A percentile compares a stretch with the other conserved stretches of the same genome.
phyloP scores from a whole-genome alignment of 208 protist species.

The Trypanosoma rangeli region DNA sequence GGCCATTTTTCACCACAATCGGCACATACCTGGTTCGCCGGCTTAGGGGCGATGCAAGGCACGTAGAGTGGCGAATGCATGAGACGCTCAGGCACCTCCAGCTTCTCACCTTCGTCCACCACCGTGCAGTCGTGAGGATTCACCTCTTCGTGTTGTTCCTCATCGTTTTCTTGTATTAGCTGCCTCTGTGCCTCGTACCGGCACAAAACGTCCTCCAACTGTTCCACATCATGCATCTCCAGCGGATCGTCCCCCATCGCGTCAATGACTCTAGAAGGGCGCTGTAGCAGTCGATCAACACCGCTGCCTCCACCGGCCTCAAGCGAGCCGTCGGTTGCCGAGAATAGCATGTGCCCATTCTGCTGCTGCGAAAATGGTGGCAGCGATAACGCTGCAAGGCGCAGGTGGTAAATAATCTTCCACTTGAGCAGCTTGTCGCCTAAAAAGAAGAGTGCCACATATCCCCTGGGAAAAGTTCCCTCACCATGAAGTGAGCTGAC shows the following conservation, averaged over 20 bases:
- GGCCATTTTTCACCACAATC: slow-evolving; percentile 61
- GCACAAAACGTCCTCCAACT: slow-evolving; percentile 53
- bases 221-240: slow-evolving; percentile 56
- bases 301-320: not conserved
- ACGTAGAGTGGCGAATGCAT: slow-evolving; percentile 46
- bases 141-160: not conserved
- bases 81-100: slow-evolving; percentile 28
- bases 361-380: not conserved
- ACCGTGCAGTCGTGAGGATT: not conserved
- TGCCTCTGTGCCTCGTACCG: slow-evolving; percentile 33
- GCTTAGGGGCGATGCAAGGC: slow-evolving; percentile 32
- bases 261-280: slow-evolving; percentile 10
- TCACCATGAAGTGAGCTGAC: not conserved
- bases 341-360: not conserved
- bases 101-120: not conserved
- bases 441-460: slow-evolving; percentile 10
- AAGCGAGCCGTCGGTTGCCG: not conserved
- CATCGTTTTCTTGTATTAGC: not conserved
- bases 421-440: slow-evolving; percentile 56
- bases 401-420: slow-evolving; percentile 20
- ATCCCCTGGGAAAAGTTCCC: not conserved
- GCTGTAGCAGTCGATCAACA: slow-evolving; percentile 10
- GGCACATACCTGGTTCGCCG: slow-evolving; percentile 52
- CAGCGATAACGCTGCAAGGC: not conserved
- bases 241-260: slow-evolving; percentile 19